phyloP scores from a whole-genome alignment of 176 grass and related monocot genomes.

The Chrysopogon serrulatus region DNA sequence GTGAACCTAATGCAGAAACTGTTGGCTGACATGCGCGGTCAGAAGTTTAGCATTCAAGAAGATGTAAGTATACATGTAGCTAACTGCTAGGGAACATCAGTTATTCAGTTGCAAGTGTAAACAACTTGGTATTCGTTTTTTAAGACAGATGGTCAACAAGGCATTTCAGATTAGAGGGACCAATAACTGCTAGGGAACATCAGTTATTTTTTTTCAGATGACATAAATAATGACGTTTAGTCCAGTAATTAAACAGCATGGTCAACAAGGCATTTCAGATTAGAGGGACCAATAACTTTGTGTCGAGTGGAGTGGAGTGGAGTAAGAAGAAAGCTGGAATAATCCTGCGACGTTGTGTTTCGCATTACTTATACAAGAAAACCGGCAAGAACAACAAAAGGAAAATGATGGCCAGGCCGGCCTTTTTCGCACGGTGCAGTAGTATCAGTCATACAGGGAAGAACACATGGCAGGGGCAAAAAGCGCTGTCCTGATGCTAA shows the following conservation, averaged over 20 bases:
- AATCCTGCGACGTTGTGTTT: constrained; percentile 27
- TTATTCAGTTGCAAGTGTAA: background rate
- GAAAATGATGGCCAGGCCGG: constrained; percentile 14
- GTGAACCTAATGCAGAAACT: background rate
- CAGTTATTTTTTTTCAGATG: background rate
- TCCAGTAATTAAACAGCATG: background rate
- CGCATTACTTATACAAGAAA: background rate
- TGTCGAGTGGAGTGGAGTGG: constrained; percentile 17
- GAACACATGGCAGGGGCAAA: constrained; percentile 33
- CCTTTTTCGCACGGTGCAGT: background rate
- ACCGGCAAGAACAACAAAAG: background rate
- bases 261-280: constrained; percentile 18
- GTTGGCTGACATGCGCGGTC: background rate
- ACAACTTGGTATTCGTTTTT: background rate
- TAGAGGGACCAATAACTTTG: constrained; percentile 12
- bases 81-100: background rate
- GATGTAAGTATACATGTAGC: background rate
- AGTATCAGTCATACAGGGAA: background rate
- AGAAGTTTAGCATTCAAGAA: background rate
- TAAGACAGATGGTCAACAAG: no score
- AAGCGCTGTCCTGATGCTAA: constrained; percentile 25
- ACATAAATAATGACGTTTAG: background rate
- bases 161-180: no score
- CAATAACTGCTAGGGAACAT: no score
- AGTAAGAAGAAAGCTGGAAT: constrained; percentile 18